Percentiles rank a stretch among this genome's conserved stretches.
These are phyloP conservation scores for Lojkania enalia DNA, from an alignment of 2,329 filamentous ascomycete genomes.

Conservation along the genomic window DNA sequence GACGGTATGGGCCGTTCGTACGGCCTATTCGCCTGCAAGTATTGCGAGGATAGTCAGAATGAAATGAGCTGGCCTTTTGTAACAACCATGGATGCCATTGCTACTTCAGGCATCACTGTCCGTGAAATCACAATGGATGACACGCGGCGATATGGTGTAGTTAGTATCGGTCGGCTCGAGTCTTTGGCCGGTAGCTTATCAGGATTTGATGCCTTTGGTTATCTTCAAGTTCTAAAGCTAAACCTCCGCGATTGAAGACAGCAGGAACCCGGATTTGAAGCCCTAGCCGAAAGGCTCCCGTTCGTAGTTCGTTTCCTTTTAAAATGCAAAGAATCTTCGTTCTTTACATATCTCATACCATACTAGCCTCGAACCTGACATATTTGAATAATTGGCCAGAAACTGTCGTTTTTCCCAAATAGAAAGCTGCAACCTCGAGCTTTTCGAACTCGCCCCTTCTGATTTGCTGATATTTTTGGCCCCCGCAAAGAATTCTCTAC, in stretches of 20 bases:
- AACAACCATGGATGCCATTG: constrained; percentile 25
- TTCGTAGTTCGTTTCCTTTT: constrained; percentile 35
- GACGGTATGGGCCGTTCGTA: constrained; percentile 21
- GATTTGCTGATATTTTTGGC: constrained; percentile 22
- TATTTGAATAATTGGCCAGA: constrained; percentile 27
- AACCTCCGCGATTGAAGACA: constrained; percentile 35
- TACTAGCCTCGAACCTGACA: constrained; percentile 26
- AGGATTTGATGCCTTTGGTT: constrained; percentile 17
- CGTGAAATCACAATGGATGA: constrained; percentile 10
- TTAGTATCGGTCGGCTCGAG: constrained; percentile 26
- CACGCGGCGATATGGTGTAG: constrained; percentile 15
- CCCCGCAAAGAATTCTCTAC: constrained; percentile 13
- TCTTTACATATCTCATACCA: constrained; percentile 27
- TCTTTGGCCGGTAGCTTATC: constrained; percentile 19
- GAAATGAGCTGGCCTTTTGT: constrained; percentile 37
- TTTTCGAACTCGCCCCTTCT: constrained; percentile 14
- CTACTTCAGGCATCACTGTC: constrained; percentile 14
- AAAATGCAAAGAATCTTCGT: constrained; percentile 22
- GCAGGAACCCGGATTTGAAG: constrained; percentile 27
- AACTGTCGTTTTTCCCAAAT: constrained; percentile 23
- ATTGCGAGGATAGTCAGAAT: constrained; percentile 28
- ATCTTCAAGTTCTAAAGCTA: constrained; percentile 20
- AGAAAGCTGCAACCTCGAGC: constrained; percentile 19
- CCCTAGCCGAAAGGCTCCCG: constrained; percentile 19
- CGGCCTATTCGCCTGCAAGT: constrained; percentile 18